Percentiles rank a stretch among this genome's conserved stretches.
Evolutionary conservation across 2,329 filamentous ascomycete species (phyloP).

Genomic region (Trichophyton equinum): DNA sequence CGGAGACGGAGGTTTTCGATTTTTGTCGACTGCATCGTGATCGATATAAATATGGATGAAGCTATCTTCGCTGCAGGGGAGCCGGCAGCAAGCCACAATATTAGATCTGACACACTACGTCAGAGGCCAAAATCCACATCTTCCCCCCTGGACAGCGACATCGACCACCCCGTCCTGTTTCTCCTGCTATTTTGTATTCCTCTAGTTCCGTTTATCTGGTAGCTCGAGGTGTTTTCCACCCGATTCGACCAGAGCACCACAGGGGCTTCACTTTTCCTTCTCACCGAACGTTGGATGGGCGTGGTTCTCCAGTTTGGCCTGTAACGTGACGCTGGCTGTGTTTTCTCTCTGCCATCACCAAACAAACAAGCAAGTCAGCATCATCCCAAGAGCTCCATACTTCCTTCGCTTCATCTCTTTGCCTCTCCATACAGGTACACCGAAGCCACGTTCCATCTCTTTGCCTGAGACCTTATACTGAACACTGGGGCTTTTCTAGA

Average conservation of each 20-base stretch:
- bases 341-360: not conserved
- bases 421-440: not conserved
- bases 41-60: not conserved
- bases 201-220: not conserved
- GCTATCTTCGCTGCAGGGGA: not conserved
- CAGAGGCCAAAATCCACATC: slow-evolving; percentile 2
- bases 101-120: not conserved
- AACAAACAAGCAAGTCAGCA: not conserved
- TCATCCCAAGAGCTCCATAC: not conserved
- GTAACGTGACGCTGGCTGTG: not conserved
- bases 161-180: not conserved
- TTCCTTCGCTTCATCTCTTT: not conserved
- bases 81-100: not conserved
- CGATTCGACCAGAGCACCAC: not conserved
- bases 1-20: not conserved
- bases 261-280: not conserved
- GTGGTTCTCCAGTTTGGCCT: not conserved
- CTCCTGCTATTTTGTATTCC: not conserved
- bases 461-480: not conserved
- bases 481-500: not conserved
- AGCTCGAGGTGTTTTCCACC: not conserved
- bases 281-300: not conserved
- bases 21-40: not conserved
- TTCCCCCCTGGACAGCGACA: not conserved
- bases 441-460: not conserved